Conservation (phyloP, 1,139 yeast genomes). For the Diutina siamensis region DNA sequence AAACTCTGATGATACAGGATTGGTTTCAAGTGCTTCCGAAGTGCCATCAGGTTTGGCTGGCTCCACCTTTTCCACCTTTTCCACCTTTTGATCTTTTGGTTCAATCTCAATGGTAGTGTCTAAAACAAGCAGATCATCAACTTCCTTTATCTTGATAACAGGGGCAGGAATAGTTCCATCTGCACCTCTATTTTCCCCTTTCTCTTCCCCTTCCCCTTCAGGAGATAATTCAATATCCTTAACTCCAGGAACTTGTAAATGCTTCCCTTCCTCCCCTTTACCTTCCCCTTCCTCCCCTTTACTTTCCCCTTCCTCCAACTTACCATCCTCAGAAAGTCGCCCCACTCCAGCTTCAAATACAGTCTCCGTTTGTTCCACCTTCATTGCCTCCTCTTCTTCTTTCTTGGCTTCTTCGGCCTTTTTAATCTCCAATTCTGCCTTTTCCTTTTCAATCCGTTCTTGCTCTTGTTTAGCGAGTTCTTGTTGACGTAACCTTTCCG, state of each 20-base stretch:
- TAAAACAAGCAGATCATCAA: no score
- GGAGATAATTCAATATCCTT: no score
- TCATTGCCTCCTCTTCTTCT: not conserved
- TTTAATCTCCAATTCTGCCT: slow-evolving; percentile 1
- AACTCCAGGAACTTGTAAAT: not conserved
- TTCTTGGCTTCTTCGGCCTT: slow-evolving; percentile 6
- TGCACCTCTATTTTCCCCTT: no score
- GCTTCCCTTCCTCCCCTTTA: not conserved
- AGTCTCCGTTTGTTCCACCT: not conserved
- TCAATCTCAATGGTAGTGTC: no score
- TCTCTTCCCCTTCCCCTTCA: no score
- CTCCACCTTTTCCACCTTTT: not conserved
- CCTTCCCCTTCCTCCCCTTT: not conserved
- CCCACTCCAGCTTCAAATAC: not conserved
- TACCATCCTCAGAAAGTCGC: not conserved
- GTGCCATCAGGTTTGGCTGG: not conserved
- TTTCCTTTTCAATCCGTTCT: slow-evolving; percentile 6
- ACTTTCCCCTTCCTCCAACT: not conserved
- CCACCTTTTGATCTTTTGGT: not conserved
- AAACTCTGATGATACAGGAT: no score
- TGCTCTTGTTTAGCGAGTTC: slow-evolving; percentile 11
- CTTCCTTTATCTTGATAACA: no score
- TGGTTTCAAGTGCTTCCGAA: not conserved
- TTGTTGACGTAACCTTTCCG: slow-evolving; percentile 6
- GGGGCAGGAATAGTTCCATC: no score